phyloP scores from a whole-genome alignment of 1,139 yeast genomes.

The Suhomyces chickasaworum region DNA sequence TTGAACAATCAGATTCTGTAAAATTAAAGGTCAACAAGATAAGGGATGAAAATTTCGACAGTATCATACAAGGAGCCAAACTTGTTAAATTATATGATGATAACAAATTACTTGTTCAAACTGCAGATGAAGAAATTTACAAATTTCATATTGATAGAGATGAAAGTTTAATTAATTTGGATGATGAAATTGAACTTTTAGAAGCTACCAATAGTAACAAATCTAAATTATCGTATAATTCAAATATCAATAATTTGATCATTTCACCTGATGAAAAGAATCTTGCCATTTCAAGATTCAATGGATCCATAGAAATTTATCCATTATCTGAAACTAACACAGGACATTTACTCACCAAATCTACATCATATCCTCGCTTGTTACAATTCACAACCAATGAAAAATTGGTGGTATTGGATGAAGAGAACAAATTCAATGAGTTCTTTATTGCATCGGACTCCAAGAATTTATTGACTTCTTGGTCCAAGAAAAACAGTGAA shows the following conservation, averaged over 20 bases:
- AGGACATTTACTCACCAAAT: constrained; percentile 44
- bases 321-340: constrained; percentile 22
- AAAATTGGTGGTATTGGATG: constrained; percentile 65
- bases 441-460: constrained; percentile 35
- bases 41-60: constrained; percentile 51
- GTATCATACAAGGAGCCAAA: constrained; percentile 57
- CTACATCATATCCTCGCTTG: constrained; percentile 65
- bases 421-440: constrained; percentile 76
- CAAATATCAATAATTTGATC: constrained; percentile 54
- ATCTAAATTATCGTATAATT: constrained; percentile 35
- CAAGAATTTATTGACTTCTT: constrained; percentile 56
- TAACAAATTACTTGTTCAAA: constrained; percentile 53
- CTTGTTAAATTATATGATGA: constrained; percentile 47
- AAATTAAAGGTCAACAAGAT: constrained; percentile 56
- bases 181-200: constrained; percentile 45
- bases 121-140: constrained; percentile 67
- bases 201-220: constrained; percentile 24
- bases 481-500: constrained; percentile 82
- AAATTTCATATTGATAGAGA: constrained; percentile 44
- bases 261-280: constrained; percentile 45
- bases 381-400: constrained; percentile 53
- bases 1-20: constrained; percentile 18
- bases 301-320: constrained; percentile 66
- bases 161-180: constrained; percentile 28
- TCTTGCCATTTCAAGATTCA: constrained; percentile 59